Evolutionary conservation across 345 rosid genomes (phyloP).

Genomic region (Citrus cavaleriei): DNA sequence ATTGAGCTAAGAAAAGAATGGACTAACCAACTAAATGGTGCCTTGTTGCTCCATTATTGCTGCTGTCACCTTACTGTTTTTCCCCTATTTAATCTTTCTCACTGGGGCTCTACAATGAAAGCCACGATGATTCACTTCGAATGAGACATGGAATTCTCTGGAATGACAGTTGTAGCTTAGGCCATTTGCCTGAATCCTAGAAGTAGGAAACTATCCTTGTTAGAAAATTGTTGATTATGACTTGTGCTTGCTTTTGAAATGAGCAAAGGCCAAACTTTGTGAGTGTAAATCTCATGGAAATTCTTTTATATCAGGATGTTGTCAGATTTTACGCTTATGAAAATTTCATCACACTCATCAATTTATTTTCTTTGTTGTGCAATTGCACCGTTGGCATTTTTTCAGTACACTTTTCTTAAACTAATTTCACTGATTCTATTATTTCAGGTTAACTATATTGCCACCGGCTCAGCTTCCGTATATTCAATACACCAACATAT

Average conservation of each 20-base stretch:
- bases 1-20: constrained; percentile 9
- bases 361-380: neutral
- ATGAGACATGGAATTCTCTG: neutral
- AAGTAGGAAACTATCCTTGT: constrained; percentile 35
- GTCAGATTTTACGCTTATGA: neutral
- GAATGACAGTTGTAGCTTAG: neutral
- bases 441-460: neutral
- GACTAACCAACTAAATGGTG: constrained; percentile 21
- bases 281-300: neutral
- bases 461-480: neutral
- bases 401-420: neutral
- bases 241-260: constrained; percentile 26
- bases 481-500: neutral
- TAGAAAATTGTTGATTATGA: constrained; percentile 21
- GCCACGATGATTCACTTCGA: neutral
- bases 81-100: neutral
- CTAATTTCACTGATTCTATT: neutral
- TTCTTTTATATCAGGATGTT: neutral
- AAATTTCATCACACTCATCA: neutral
- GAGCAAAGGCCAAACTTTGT: constrained; percentile 18
- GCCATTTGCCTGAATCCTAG: neutral
- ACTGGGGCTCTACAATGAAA: neutral
- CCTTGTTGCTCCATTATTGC: constrained; percentile 4
- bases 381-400: neutral
- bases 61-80: neutral